Conservation (phyloP, 2,329 filamentous ascomycete species). For the Tricladium varicosporioides region DNA sequence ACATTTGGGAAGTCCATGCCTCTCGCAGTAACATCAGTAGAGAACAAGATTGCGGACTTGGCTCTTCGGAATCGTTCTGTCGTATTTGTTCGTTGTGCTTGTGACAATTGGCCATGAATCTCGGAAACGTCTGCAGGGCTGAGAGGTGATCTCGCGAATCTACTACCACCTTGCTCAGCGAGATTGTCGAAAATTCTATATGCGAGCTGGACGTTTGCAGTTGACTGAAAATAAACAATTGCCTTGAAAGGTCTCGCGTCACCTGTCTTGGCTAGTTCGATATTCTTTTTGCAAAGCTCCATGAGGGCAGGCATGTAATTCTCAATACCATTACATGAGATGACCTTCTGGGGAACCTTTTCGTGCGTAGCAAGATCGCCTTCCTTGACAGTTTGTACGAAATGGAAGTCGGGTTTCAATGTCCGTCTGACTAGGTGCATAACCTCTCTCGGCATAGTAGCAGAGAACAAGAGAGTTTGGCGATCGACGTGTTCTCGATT, state of each 20-base stretch:
- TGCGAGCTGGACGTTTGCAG: constrained; percentile 67
- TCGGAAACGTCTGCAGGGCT: constrained; percentile 27
- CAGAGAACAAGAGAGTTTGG: constrained; percentile 93
- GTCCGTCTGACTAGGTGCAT: constrained; percentile 70
- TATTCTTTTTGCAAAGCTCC: constrained; percentile 40
- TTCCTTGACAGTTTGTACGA: constrained; percentile 79
- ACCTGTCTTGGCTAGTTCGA: constrained; percentile 26
- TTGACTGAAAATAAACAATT: constrained; percentile 86
- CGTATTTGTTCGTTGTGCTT: constrained; percentile 64
- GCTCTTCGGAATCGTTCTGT: constrained; percentile 70
- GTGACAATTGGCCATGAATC: constrained; percentile 82
- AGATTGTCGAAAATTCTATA: constrained; percentile 48
- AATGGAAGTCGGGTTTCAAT: constrained; percentile 82
- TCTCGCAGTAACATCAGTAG: constrained; percentile 77
- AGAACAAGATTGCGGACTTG: constrained; percentile 65
- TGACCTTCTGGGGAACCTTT: constrained; percentile 75
- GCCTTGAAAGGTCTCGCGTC: constrained; percentile 69
- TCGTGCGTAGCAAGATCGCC: constrained; percentile 85
- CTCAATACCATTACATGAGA: constrained; percentile 65
- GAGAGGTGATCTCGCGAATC: constrained; percentile 27
- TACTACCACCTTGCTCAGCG: constrained; percentile 9
- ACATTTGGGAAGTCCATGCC: constrained; percentile 84
- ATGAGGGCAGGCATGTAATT: constrained; percentile 76
- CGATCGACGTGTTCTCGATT: constrained; percentile 60
- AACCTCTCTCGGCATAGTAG: constrained; percentile 83